Evolutionary conservation across 257 asterid genomes (phyloP), one percentile per base, ranked within the genome.

Genomic region (Phtheirospermum japonicum): DNA sequence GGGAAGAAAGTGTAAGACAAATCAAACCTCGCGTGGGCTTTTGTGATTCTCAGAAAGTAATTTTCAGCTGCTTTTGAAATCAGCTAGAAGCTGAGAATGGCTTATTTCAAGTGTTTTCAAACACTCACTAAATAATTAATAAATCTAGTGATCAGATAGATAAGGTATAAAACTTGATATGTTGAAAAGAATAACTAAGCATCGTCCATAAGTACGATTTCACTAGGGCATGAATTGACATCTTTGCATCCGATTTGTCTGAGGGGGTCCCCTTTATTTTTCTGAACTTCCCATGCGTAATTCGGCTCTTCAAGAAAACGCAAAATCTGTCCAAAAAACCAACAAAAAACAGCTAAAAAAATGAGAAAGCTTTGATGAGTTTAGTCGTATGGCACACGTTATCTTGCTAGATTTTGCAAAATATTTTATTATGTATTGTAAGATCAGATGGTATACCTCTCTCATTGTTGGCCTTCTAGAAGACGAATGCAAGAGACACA

Each of bases 391-490:
- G 49, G 28, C 28, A 23, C 28, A 23, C 28, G 28, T 23, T 23
- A 23, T 23, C 28, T 23, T 23, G 28, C 28, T 23, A 23, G 28
- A 23, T 23, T 23, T 23, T n/a, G n/a, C n/a, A n/a, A n/a, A n/a
- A n/a, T n/a, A n/a, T n/a, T n/a, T n/a, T n/a, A n/a, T n/a, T n/a
- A n/a, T n/a, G n/a, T n/a, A n/a, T n/a, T 48, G 43, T 55, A 62
- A 73, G 61, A 65, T 23, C 11, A 66, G 66, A 59, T 36, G 66
- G 31, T 59, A 55, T 73, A 86, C 97, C 32, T 79, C 82, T 75
- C 77, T 79, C 85, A 86, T 84, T 1, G 83, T 75, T 59, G 97
- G 97, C 83, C 97, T 80, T 75, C 87, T 79, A 51, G 97, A 82
- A 62, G 90, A 84, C 7, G 95, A 82, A 79, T 82, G 97, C 81